Percentiles rank a stretch among this genome's conserved stretches.
These are phyloP conservation scores for Trichosporon asahii DNA, from an alignment of 1,284 basidiomycete species.

Conservation along the genomic window DNA sequence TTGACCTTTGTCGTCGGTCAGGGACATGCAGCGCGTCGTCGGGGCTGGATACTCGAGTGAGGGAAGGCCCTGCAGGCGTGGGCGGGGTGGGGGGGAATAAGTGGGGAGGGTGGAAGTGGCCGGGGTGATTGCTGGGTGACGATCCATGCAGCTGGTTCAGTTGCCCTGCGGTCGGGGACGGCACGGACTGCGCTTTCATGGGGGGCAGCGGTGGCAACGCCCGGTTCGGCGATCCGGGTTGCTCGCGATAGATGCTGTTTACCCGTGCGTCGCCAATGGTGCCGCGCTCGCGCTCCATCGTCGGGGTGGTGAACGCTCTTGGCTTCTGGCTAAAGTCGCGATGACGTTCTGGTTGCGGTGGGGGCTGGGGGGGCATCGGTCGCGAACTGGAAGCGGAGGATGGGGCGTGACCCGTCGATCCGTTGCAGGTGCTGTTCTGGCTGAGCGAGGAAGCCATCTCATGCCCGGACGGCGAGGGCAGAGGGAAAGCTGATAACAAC, in stretches of 20 bases:
- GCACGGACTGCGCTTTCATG: conserved; percentile 15
- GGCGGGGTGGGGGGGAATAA: conserved; percentile 16
- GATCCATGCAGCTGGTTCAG: conserved; percentile 14
- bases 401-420: not conserved
- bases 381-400: not conserved
- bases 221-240: conserved; percentile 33
- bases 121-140: conserved; percentile 12
- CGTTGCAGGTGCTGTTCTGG: not conserved
- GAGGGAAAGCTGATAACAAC: not conserved
- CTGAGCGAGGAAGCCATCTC: not conserved
- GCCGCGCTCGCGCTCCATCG: not conserved
- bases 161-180: conserved; percentile 9
- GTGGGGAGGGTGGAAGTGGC: conserved; percentile 17
- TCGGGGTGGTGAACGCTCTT: conserved; percentile 41
- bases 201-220: conserved; percentile 40
- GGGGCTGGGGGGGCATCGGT: conserved; percentile 37
- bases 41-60: conserved; percentile 33
- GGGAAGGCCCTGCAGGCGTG: conserved; percentile 2
- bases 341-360: conserved; percentile 47
- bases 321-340: conserved; percentile 12
- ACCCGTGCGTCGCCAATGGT: not conserved
- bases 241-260: conserved; percentile 5
- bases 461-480: not conserved
- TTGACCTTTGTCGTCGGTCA: conserved; percentile 24
- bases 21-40: conserved; percentile 30